Base-by-base conservation (phyloP, 345 rosid genomes). In the Lumnitzera racemosa region DNA sequence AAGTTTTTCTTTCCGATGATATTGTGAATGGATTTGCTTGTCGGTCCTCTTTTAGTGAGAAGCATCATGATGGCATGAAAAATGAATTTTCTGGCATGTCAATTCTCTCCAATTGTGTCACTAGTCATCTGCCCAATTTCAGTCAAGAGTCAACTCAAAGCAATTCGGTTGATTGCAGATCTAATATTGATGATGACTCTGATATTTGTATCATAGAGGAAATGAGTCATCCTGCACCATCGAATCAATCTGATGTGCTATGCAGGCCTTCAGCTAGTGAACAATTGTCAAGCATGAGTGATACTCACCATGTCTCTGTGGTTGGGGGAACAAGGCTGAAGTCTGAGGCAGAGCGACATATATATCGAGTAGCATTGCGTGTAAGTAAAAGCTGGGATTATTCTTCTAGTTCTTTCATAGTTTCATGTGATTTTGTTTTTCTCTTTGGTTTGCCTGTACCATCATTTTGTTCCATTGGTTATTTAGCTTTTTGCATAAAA, bases 201-300 rank as follows among this genome's bases (percentile, higher is more conserved):
- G 95, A 89, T 75, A 53, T 94, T 61, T 87, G 80, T 76, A 83
- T 94, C 24, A 83, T 89, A 58, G 97, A 89, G 64, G 82, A 82
- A 69, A 78, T 69, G 66, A 79, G 96, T 70, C 90, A 74, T 73
- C 78, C 86, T 66, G 77, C 80, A 6, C 58, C 46, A 31, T 58
- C 78, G 36, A 66, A 49, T 69, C 84, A 56, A 53, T 71, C 73
- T 72, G 53, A 50, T 50, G 67, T 73, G 16, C 60, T 49, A 69
- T 46, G 49, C 76, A 51, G 64, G 64, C 72, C 12, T 55, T 53
- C 41, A 60, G 75, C 15, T 65, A 56, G 46, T 52, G 70, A 49
- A 47, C 70, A 24, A 25, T 20, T 62, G 48, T 36, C 43, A 36
- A 36, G 43, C 11, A 1, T 36, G 43, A 36, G 71, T 70, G 73